These are phyloP conservation scores for Pelargonium exstipulatum DNA, from an alignment of 441 rosid species.

Conservation along the genomic window DNA sequence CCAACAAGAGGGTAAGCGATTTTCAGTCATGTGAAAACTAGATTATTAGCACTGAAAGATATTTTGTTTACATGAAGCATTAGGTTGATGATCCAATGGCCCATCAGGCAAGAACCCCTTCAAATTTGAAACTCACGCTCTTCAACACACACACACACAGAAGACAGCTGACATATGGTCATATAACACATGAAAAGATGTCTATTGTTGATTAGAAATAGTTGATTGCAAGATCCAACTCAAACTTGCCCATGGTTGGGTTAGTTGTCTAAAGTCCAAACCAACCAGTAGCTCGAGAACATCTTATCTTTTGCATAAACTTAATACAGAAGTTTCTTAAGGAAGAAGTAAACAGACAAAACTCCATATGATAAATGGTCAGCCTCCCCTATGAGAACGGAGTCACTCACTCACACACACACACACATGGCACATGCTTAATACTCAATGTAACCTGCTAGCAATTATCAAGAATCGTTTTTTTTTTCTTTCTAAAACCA, in stretches of 20 bases:
- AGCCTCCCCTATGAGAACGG: not conserved
- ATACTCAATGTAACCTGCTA: conserved; percentile 3
- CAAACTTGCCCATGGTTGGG: conserved; percentile 1
- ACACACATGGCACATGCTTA: not conserved
- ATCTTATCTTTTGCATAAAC: not conserved
- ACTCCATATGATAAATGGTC: not conserved
- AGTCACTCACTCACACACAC: not conserved
- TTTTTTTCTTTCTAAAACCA: not conserved
- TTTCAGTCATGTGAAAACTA: not conserved
- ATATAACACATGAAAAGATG: not conserved
- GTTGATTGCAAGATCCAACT: not conserved
- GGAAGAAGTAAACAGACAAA: not conserved
- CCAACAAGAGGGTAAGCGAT: not conserved
- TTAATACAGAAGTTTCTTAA: not conserved
- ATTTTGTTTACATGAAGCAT: conserved; percentile 1
- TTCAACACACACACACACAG: not conserved
- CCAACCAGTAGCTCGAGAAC: not conserved
- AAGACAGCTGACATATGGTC: not conserved
- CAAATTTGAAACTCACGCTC: not conserved
- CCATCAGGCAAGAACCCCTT: not conserved
- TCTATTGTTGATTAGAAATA: not conserved
- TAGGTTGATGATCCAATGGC: not conserved
- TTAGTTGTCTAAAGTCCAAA: not conserved
- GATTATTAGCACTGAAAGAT: not conserved
- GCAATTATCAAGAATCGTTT: not conserved